Evolutionary conservation across 192 early-diverging fungal genomes (phyloP), one percentile per base, ranked within the genome.

Genomic region (Pilaira anomala): DNA sequence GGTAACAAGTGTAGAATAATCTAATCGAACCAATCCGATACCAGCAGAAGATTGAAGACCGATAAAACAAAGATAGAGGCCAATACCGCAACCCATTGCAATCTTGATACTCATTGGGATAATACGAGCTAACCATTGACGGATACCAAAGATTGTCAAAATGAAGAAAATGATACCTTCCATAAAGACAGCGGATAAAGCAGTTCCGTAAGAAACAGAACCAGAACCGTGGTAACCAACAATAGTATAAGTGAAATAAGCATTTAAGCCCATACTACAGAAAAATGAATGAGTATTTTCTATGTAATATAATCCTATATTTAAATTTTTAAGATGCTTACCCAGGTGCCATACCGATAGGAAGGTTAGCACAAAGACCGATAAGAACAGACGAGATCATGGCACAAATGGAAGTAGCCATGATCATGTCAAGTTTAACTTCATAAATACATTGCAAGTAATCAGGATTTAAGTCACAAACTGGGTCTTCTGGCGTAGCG

Each of bases 171-270:
- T 81, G 14, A 91, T 60, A 16, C 91, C 91, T 74, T 93, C 91
- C 33, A 93, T 80, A 63, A 88, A 88, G 53, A 93, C 89, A 7
- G 90, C 90, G 7, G 86, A 78, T 36, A 93, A 64, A 7, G 88
- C 87, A 18, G 81, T 83, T 46, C 76, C 49, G 66, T 87, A 88
- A 40, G 79, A 63, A 19, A 89, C 78, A 30, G 83, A 88, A 46
- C 88, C 89, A 13, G 82, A 83, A 1, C 89, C 90, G 53, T 85
- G 87, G 73, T 64, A 71, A 7, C 88, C 90, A 5, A 93, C 90
- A 21, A 93, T 88, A 0, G 87, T 90, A 68, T 89, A 92, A 14
- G 90, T 82, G 69, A 93, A 91, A 70, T 91, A 93, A 36, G 90
- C 88, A 61, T 88, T 91, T 44, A 91, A 75, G 6, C 91, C 91